These are phyloP conservation scores for Pyrenochaeta sp. DNA, from an alignment of 2,329 filamentous ascomycete species.

Conservation along the genomic window DNA sequence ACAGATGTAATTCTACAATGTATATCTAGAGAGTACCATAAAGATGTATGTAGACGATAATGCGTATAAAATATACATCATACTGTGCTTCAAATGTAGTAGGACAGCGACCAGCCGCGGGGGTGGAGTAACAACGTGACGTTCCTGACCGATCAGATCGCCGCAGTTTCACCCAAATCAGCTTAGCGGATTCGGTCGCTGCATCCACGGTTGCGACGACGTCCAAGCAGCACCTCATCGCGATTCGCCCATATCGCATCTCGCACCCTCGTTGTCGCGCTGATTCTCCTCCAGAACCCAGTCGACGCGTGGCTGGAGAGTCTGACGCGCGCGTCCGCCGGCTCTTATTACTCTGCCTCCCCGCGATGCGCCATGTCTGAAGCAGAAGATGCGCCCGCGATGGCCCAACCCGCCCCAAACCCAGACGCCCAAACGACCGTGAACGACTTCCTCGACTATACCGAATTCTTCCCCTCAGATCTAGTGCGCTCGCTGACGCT, in stretches of 20 bases:
- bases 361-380: slow-evolving; percentile 51
- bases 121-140: neutral
- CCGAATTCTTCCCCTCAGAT: slow-evolving; percentile 73
- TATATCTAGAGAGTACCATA: neutral
- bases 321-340: slow-evolving; percentile 49
- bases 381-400: slow-evolving; percentile 41
- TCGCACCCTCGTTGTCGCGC: slow-evolving; percentile 34
- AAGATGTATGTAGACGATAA: too few species aligned
- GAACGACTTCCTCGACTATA: slow-evolving; percentile 74
- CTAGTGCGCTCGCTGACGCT: slow-evolving; percentile 69
- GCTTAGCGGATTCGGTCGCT: slow-evolving; percentile 15
- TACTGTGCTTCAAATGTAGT: too few species aligned
- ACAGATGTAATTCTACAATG: neutral
- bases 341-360: slow-evolving; percentile 36
- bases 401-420: slow-evolving; percentile 58
- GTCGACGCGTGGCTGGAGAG: slow-evolving; percentile 51
- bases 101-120: too few species aligned
- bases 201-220: slow-evolving; percentile 16
- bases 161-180: slow-evolving; percentile 5
- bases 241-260: slow-evolving; percentile 19
- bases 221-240: slow-evolving; percentile 15
- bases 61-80: too few species aligned
- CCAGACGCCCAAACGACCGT: slow-evolving; percentile 72
- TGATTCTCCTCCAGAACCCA: slow-evolving; percentile 36
- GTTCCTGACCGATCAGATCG: slow-evolving; percentile 11